Evolutionary conservation across 805 yeast genomes (phyloP).

Genomic region (Kuraishia floccosa): DNA sequence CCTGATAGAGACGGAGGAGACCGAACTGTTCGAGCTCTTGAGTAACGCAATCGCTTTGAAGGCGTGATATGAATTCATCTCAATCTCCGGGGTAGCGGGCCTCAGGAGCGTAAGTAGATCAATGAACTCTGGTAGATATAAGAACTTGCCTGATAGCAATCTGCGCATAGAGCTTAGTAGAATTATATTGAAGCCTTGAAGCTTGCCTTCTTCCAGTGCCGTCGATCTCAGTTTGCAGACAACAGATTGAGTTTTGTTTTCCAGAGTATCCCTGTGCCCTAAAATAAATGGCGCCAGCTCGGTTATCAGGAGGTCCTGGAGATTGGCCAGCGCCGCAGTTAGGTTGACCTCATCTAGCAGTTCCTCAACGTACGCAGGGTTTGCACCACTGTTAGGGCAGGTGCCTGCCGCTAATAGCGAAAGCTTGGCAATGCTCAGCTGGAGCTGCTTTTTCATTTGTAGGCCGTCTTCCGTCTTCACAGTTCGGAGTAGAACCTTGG

Average conservation of each 20-base stretch:
- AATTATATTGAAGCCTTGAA: slow-evolving; percentile 5
- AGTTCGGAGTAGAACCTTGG: slow-evolving; percentile 27
- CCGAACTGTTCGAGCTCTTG: slow-evolving; percentile 16
- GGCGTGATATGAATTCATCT: slow-evolving; percentile 28
- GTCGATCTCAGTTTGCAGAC: background rate
- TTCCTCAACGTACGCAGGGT: no score
- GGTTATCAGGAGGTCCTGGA: slow-evolving; percentile 6
- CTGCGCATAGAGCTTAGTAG: slow-evolving; percentile 12
- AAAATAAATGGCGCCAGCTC: slow-evolving; percentile 12
- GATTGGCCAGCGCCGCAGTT: slow-evolving; percentile 13
- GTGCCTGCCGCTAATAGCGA: slow-evolving; percentile 34
- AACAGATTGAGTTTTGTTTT: slow-evolving; percentile 5
- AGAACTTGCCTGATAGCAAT: slow-evolving; percentile 25
- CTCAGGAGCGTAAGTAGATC: slow-evolving; percentile 36
- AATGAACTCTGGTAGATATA: slow-evolving; percentile 30
- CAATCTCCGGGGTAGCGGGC: slow-evolving; percentile 15
- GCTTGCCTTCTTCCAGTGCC: slow-evolving; percentile 12
- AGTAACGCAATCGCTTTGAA: slow-evolving; percentile 37
- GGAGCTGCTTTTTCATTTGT: slow-evolving; percentile 36
- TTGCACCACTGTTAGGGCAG: no score
- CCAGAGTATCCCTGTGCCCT: slow-evolving; percentile 12
- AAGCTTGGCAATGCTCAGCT: slow-evolving; percentile 64
- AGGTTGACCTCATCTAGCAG: slow-evolving; percentile 34
- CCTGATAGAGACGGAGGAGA: slow-evolving; percentile 2
- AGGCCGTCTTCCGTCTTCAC: slow-evolving; percentile 25